Evolutionary conservation across 371 early-diverging fungal genomes (phyloP).

Genomic region (Blyttiomyces sp.): DNA sequence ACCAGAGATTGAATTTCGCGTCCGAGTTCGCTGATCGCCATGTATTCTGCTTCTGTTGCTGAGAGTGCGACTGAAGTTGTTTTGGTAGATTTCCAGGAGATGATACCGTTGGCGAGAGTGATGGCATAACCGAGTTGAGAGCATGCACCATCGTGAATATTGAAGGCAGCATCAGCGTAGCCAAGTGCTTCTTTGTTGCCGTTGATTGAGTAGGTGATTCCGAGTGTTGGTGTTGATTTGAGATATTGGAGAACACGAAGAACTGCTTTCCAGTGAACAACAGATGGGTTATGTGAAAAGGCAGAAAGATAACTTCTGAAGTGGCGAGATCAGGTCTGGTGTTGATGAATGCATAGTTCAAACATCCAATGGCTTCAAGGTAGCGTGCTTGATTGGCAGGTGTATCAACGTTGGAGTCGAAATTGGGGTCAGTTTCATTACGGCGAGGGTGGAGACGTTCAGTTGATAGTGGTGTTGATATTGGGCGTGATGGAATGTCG

Average conservation of each 20-base stretch:
- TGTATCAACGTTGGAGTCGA: too few relatives aligned
- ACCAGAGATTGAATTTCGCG: constrained; percentile 6
- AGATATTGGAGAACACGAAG: constrained; percentile 22
- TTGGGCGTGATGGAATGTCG: too few relatives aligned
- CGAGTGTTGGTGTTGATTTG: not conserved
- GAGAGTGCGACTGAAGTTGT: constrained; percentile 7
- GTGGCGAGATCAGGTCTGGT: constrained; percentile 30
- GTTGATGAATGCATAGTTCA: constrained; percentile 23
- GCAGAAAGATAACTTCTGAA: constrained; percentile 14
- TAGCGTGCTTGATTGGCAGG: constrained; percentile 11
- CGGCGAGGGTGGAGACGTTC: too few relatives aligned
- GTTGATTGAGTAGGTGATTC: constrained; percentile 1
- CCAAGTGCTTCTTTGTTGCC: not conserved
- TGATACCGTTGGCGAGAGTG: constrained; percentile 2
- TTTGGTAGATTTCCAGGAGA: constrained; percentile 13
- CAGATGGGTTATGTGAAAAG: constrained; percentile 19
- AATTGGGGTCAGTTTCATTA: too few relatives aligned
- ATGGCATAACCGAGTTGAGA: constrained; percentile 17
- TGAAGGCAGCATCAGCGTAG: constrained; percentile 19
- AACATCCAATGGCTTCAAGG: constrained; percentile 22
- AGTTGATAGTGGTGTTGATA: too few relatives aligned
- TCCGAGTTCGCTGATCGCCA: constrained; percentile 14
- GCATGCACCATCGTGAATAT: not conserved
- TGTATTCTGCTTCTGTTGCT: constrained; percentile 18
- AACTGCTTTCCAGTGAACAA: constrained; percentile 17